phyloP scores from a whole-genome alignment of 495 filamentous ascomycete genomes.

The Pseudoneurospora amorphoporcata region DNA sequence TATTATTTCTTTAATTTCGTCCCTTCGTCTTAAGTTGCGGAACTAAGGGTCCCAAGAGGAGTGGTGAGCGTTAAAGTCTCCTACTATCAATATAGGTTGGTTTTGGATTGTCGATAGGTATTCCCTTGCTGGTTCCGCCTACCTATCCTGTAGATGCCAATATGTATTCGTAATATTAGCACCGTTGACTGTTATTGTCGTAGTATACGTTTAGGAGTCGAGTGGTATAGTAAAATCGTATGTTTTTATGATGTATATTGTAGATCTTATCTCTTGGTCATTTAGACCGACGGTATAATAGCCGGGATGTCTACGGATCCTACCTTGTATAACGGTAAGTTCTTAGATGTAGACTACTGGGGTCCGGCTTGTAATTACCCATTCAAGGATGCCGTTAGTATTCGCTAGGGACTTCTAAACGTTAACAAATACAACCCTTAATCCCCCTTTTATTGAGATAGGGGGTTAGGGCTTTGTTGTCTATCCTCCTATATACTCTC shows the following conservation, averaged over 20 bases:
- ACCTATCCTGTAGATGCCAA: not conserved
- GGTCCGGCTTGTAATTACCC: not conserved
- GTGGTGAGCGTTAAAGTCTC: not conserved
- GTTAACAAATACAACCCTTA: not conserved
- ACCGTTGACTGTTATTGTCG: not conserved
- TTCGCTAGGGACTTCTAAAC: not conserved
- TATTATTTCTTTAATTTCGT: not conserved
- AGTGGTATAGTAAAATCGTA: not conserved
- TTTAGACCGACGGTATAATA: not conserved
- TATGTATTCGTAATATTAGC: not conserved
- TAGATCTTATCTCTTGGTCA: not conserved
- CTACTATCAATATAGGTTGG: not conserved
- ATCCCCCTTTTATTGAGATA: not conserved
- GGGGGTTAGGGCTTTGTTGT: too few species aligned
- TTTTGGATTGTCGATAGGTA: not conserved
- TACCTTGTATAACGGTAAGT: not conserved
- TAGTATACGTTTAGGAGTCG: not conserved
- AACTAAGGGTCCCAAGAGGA: not conserved
- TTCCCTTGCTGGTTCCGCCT: not conserved
- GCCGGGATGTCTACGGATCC: not conserved
- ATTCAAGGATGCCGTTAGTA: not conserved
- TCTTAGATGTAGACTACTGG: not conserved
- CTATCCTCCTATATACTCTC: too few species aligned
- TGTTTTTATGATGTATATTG: not conserved
- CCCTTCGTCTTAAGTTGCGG: not conserved